These are phyloP conservation scores for Cucurbita ficifolia DNA, from an alignment of 306 rosid species.

Conservation along the genomic window DNA sequence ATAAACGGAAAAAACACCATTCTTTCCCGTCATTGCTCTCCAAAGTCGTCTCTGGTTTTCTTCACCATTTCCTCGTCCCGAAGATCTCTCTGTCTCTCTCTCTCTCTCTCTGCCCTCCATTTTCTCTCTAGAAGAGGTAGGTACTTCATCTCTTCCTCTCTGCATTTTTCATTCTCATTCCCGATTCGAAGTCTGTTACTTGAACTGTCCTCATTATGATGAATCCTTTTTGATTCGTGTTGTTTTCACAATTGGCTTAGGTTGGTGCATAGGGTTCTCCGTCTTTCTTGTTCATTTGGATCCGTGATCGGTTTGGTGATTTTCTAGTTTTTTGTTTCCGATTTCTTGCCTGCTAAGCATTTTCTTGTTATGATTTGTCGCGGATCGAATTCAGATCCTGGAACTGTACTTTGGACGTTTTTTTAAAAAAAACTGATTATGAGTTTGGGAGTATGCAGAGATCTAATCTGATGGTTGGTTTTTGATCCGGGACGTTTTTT, in stretches of 20 bases:
- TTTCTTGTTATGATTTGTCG: neutral
- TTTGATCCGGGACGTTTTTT: neutral
- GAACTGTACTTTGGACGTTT: neutral
- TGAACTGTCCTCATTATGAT: neutral
- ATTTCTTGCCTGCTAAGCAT: neutral
- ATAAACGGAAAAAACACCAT: neutral
- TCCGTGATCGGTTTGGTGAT: neutral
- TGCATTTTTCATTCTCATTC: neutral
- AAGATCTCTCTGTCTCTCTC: neutral
- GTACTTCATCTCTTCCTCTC: neutral
- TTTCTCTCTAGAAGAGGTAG: neutral
- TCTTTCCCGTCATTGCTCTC: neutral
- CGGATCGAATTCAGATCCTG: neutral
- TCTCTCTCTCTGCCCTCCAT: neutral
- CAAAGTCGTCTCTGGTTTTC: neutral
- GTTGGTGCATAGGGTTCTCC: neutral
- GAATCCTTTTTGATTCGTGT: neutral
- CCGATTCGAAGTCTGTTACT: neutral
- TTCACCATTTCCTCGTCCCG: neutral
- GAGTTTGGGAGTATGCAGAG: neutral
- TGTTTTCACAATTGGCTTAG: neutral
- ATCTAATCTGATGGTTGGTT: neutral
- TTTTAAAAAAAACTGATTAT: neutral
- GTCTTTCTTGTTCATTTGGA: neutral
- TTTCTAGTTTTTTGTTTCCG: neutral